Base-by-base conservation (phyloP, 257 asterid genomes). In the Capsicum rhomboideum region DNA sequence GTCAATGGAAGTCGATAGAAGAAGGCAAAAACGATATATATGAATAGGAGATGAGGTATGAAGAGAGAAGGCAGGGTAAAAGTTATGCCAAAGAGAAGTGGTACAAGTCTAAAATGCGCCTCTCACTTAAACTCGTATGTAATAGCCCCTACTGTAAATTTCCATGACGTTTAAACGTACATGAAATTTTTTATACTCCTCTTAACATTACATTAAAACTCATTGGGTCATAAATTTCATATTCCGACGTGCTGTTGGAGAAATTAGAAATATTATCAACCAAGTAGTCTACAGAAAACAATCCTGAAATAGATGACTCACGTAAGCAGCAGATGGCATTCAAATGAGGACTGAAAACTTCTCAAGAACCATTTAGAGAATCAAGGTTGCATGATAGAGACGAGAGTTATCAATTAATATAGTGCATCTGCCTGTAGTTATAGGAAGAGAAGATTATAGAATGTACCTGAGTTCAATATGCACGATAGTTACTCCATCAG, bases 401-500 rank as follows among this genome's bases (percentile, higher is more conserved):
- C 16, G 13, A 40, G 83, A 20, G 71, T 29, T 21, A n/a, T 58
- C 21, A 13, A 44, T 80, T 20, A 44, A 58, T 80, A n/a, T 23
- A 80, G 42, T 2, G 9, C 83, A 58, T 58, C 74, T 17, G 20
- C 42, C 13, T 46, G 46, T 28, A 14, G 44, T 13, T 46, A 31
- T 21, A 71, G 44, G 26, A 46, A 46, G 40, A 28, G 58, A n/a
- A 26, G 31, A 49, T 44, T 37, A 28, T 49, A 49, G n/a, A 66
- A 21, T 64, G 29, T 88, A 95, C 99, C 98, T 94, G 78, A 94
- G 90, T 71, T 94, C 97, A 50, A 91, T 87, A 71, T 92, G 98
- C 69, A 88, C 90, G 8, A 81, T 11, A 37, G 90, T 85, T 64
- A 82, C 83, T 87, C 90, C 93, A 52, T 88, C 91, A 14, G 97